Percentiles rank a stretch among this genome's conserved stretches.
These are phyloP conservation scores for Saccharomyces hybrid DNA, from an alignment of 1,139 yeast genomes.

Conservation along the genomic window DNA sequence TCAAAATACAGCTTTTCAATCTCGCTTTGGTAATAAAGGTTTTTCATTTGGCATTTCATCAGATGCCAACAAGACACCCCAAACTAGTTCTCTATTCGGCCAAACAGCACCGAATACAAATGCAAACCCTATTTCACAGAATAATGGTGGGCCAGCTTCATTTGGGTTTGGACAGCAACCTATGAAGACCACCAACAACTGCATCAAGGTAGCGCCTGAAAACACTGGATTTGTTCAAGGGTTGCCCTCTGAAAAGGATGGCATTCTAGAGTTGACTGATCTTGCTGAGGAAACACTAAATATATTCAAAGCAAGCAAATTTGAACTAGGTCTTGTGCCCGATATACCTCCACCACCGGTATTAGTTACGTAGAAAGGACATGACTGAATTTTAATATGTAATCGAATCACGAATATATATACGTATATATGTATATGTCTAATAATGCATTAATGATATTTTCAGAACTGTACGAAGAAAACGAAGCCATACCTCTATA, in stretches of 20 bases:
- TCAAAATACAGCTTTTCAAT: not conserved
- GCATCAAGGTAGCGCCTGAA: not conserved
- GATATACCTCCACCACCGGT: slow-evolving; percentile 66
- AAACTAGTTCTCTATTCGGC: slow-evolving; percentile 10
- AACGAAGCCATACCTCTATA: not conserved
- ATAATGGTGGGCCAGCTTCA: not conserved
- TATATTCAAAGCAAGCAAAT: slow-evolving; percentile 46
- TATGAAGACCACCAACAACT: not conserved
- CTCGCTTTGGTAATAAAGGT: not conserved
- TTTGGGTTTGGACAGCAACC: slow-evolving; percentile 2
- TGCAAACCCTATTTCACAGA: not conserved
- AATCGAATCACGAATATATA: not conserved
- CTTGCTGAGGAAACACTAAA: slow-evolving; percentile 39
- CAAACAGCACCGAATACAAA: not conserved
- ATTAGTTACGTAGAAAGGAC: slow-evolving; percentile 10
- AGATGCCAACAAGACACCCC: slow-evolving; percentile 1
- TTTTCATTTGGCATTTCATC: slow-evolving; percentile 1
- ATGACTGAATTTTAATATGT: not conserved
- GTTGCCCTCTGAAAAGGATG: slow-evolving; percentile 30
- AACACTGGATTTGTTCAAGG: slow-evolving; percentile 32
- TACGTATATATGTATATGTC: not conserved
- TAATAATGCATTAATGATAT: not conserved
- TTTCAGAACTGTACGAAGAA: not conserved
- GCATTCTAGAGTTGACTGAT: slow-evolving; percentile 30
- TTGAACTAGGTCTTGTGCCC: slow-evolving; percentile 64